Conservation (phyloP, 192 early-diverging fungal genomes). For the Mortierella alpina region DNA sequence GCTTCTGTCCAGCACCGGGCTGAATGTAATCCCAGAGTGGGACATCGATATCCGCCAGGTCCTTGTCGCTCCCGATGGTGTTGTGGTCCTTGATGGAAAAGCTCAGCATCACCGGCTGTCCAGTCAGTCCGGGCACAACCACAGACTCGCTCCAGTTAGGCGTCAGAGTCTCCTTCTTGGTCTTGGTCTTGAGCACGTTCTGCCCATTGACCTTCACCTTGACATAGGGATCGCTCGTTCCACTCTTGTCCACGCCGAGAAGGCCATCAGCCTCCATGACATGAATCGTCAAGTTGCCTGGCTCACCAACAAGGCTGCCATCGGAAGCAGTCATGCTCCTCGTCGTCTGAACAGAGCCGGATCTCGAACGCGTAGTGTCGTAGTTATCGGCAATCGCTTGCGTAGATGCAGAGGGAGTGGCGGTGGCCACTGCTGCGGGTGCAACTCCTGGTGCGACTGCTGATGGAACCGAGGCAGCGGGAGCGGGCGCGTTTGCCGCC, state of each 20-base stretch:
- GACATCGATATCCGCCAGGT: constrained; percentile 71
- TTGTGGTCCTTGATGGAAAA: constrained; percentile 80
- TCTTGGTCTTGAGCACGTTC: constrained; percentile 73
- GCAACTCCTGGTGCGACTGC: constrained; percentile 1
- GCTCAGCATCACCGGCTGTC: constrained; percentile 56
- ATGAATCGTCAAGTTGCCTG: constrained; percentile 53
- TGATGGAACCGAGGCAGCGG: neutral
- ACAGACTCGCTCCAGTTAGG: constrained; percentile 71
- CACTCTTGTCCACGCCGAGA: constrained; percentile 58
- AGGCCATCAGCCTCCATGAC: constrained; percentile 60
- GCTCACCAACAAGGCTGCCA: constrained; percentile 34
- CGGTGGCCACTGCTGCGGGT: constrained; percentile 12
- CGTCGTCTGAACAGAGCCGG: constrained; percentile 29
- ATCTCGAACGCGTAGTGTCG: constrained; percentile 5
- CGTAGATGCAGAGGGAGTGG: constrained; percentile 5
- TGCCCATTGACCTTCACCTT: constrained; percentile 69
- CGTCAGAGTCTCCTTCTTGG: constrained; percentile 75
- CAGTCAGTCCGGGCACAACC: constrained; percentile 25
- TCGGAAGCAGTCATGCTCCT: constrained; percentile 31
- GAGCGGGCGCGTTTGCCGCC: constrained; percentile 1
- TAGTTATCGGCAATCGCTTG: no score
- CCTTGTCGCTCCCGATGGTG: constrained; percentile 67
- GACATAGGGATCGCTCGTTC: constrained; percentile 82
- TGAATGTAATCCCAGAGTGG: constrained; percentile 63
- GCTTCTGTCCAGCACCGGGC: constrained; percentile 17